Percentiles rank a stretch among this genome's conserved stretches.
Conservation (phyloP, 2,329 filamentous ascomycete species). For the Pestalotiopsis sp. region DNA sequence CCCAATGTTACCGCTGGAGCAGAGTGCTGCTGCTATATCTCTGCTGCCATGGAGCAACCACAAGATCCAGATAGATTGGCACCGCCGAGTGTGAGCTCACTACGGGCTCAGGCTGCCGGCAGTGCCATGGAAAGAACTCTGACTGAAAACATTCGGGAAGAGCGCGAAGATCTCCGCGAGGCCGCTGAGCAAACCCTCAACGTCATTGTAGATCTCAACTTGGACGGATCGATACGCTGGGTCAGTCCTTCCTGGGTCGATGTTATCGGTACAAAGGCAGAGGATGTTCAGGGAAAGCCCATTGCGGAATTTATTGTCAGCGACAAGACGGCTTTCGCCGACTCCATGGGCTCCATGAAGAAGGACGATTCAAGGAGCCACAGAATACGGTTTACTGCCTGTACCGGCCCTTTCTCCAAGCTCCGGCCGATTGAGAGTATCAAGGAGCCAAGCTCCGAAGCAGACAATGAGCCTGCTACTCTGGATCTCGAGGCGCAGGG, state of each 20-base stretch:
- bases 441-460: conserved; percentile 36
- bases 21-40: conserved; percentile 28
- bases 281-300: conserved; percentile 72
- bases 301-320: conserved; percentile 80
- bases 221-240: conserved; percentile 91
- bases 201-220: conserved; percentile 90
- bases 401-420: conserved; percentile 70
- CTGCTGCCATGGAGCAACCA: conserved; percentile 50
- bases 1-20: conserved; percentile 38
- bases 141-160: conserved; percentile 89
- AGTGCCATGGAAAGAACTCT: conserved; percentile 65
- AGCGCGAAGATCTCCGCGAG: conserved; percentile 91
- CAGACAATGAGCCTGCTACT: conserved; percentile 46
- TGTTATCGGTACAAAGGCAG: conserved; percentile 79
- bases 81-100: conserved; percentile 54
- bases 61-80: conserved; percentile 46
- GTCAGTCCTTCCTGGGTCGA: conserved; percentile 96
- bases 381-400: conserved; percentile 79
- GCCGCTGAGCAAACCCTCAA: conserved; percentile 96
- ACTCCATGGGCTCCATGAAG: conserved; percentile 85
- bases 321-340: conserved; percentile 77
- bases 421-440: conserved; percentile 52
- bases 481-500: conserved; percentile 93
- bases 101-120: conserved; percentile 51
- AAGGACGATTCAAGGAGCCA: conserved; percentile 92